Percentiles rank a stretch among this genome's conserved stretches.
Conservation (phyloP, 2,329 filamentous ascomycete genomes). For the Neofusicoccum sp. region DNA sequence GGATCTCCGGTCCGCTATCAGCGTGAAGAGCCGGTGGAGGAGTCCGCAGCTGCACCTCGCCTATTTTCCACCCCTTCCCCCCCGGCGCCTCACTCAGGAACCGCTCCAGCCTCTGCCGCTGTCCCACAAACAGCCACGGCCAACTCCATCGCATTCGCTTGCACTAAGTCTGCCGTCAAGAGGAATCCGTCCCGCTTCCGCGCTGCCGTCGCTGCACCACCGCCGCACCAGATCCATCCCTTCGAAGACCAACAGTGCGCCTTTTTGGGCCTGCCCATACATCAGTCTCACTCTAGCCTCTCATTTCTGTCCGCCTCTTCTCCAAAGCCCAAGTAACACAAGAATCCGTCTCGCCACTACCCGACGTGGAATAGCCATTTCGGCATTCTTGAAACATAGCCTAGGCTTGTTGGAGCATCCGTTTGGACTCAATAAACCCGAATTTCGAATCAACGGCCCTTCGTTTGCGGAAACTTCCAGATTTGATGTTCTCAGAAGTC, state of each 20-base stretch:
- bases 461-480: neutral
- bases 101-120: neutral
- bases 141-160: neutral
- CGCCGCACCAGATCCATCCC: neutral
- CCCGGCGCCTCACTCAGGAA: conserved; percentile 1
- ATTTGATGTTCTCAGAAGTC: neutral
- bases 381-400: neutral
- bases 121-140: neutral
- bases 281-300: neutral
- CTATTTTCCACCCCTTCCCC: neutral
- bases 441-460: neutral
- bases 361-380: neutral
- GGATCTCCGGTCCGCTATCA: no score
- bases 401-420: neutral
- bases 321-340: neutral
- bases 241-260: neutral
- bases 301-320: neutral
- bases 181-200: neutral
- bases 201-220: neutral
- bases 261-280: neutral
- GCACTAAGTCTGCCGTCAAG: neutral
- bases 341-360: neutral
- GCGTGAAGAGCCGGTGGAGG: neutral
- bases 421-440: neutral
- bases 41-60: neutral